Evolutionary conservation across 2,329 filamentous ascomycete genomes (phyloP), one percentile per base, ranked within the genome.

Genomic region (Cladosporium sp.): DNA sequence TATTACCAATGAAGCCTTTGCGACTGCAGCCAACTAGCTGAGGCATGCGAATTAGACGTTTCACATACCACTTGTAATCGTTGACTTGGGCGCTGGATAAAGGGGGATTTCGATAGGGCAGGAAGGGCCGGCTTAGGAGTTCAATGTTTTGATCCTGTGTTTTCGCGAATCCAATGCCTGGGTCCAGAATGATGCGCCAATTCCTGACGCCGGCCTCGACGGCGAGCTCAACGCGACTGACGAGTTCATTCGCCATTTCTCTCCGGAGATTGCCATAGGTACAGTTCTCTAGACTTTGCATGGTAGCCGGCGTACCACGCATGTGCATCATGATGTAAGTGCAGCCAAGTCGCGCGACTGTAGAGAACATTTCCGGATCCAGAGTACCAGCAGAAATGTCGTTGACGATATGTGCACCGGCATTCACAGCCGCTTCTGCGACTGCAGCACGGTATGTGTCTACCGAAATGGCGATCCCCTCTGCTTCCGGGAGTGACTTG

Each of bases 171-270:
- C 95, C 95, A 36, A 99, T 86, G 0, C 95, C 95, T 0, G 95
- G 95, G 76, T 99, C 95, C 1, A 98, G 87, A 38, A 98, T 88
- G 70, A 99, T 96, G 70, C 94, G 91, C 95, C 95, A 99, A 59
- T 93, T 89, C 4, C 92, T 86, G 52, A 99, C 86, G 0, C 95
- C 95, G 0, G 92, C 93, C 15, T 82, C 84, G 77, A 96, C 80
- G n/a, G 95, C 95, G 1, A 87, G 91, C 0, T 81, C 81, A 5
- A 98, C 85, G 18, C 93, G 90, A 10, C 80, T 83, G 2, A 85
- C 80, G 5, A 97, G 86, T 78, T 96, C 93, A 1, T 76, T 72
- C 6, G 85, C 87, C 3, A 97, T 83, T 11, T 86, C 87, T 0
- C 83, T 76, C 24, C 94, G 80, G 28, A 96, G 78, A 15, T 84